Percentiles rank a stretch among this genome's conserved stretches.
Conservation (phyloP, 257 asterid genomes). For the Solanum etuberosum region DNA sequence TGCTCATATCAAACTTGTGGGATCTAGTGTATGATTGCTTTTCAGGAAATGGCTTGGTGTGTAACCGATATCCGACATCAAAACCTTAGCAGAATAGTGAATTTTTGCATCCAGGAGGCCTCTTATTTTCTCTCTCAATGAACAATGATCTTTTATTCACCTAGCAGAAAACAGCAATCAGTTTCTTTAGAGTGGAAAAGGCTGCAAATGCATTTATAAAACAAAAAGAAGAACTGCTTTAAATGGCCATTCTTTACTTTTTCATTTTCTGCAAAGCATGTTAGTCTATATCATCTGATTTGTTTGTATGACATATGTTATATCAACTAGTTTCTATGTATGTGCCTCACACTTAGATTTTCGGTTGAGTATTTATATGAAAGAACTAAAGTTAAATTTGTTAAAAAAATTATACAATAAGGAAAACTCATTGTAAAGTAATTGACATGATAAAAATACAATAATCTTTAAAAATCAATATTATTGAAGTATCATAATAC, state of each 20-base stretch:
- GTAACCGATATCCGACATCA: not conserved
- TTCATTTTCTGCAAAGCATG: not conserved
- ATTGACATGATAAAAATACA: not conserved
- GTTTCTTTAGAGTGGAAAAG: not conserved
- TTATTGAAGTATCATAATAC: not conserved
- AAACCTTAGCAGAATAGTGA: not conserved
- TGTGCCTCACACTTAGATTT: not conserved
- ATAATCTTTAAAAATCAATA: not conserved
- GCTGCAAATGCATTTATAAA: not conserved
- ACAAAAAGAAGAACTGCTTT: not conserved
- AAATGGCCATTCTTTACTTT: not conserved
- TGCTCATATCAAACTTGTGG: not conserved
- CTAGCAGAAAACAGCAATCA: not conserved
- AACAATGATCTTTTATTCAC: not conserved
- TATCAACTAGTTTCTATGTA: not conserved
- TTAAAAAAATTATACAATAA: not conserved
- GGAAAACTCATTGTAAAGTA: not conserved
- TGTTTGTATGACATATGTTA: not conserved
- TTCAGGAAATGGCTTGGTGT: not conserved
- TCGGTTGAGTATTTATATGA: not conserved
- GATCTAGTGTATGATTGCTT: not conserved
- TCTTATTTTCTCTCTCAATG: not conserved
- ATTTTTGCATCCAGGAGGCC: not conserved
- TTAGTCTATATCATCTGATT: not conserved
- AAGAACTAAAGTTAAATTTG: not conserved